Percentiles rank a stretch among this genome's conserved stretches.
Conservation (phyloP, 768 basidiomycete genomes). For the Botryobasidium botryosum region DNA sequence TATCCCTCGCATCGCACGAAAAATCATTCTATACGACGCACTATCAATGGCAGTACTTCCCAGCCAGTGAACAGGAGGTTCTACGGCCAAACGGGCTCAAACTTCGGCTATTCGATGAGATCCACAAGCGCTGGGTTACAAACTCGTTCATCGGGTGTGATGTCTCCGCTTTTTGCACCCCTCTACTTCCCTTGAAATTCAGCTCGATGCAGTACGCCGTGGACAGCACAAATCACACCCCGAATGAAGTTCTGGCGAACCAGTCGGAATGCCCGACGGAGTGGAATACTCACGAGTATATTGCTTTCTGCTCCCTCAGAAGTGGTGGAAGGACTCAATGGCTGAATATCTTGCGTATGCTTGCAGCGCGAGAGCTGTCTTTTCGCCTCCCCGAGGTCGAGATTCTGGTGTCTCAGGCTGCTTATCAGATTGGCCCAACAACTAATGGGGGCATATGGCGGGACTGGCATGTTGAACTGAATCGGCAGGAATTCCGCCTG, state of each 20-base stretch:
- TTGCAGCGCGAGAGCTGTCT: conserved; percentile 24
- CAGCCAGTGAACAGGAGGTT: neutral
- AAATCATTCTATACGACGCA: conserved; percentile 3
- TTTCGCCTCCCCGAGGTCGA: conserved; percentile 28
- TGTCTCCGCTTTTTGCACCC: conserved; percentile 17
- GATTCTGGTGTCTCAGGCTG: conserved; percentile 27
- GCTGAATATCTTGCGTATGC: conserved; percentile 33
- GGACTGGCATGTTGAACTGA: conserved; percentile 29
- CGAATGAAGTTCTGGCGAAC: conserved; percentile 28
- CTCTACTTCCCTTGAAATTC: conserved; percentile 22
- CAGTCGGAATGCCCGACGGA: conserved; percentile 27
- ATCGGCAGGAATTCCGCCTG: conserved; percentile 19
- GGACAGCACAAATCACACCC: conserved; percentile 18
- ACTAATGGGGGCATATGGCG: too few relatives aligned
- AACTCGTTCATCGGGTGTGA: conserved; percentile 11
- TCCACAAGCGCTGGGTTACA: conserved; percentile 8
- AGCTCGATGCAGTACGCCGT: conserved; percentile 24
- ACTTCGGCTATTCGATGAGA: conserved; percentile 20
- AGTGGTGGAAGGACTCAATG: conserved; percentile 31
- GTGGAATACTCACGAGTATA: conserved; percentile 30
- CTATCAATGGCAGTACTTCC: neutral
- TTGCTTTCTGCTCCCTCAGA: conserved; percentile 30
- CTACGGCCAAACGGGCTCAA: conserved; percentile 18
- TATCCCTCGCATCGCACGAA: neutral
- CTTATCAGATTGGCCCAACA: conserved; percentile 29